phyloP scores from a whole-genome alignment of 2,329 filamentous ascomycete genomes.

The Cryphonectria nitschkei region DNA sequence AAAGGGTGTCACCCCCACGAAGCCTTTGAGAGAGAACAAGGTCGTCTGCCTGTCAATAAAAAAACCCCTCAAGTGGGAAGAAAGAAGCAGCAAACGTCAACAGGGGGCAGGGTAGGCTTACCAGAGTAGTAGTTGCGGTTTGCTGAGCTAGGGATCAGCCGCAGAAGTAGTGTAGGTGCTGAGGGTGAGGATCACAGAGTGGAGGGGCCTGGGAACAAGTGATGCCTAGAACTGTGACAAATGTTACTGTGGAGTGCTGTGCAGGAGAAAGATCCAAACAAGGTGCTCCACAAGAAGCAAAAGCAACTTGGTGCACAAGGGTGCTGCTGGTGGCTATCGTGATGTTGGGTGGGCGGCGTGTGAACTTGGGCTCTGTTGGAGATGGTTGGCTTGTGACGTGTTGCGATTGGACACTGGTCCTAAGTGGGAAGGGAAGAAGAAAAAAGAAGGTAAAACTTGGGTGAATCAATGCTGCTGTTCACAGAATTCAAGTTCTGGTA shows the following conservation, averaged over 20 bases:
- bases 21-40: background rate
- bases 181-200: background rate
- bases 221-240: background rate
- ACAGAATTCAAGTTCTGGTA: background rate
- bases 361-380: conserved; percentile 4
- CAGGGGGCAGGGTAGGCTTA: background rate
- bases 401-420: background rate
- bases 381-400: conserved; percentile 4
- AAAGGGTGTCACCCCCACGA: background rate
- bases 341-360: background rate
- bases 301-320: background rate
- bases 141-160: background rate
- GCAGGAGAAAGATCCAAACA: background rate
- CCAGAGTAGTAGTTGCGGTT: background rate
- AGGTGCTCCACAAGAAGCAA: background rate
- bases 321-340: background rate
- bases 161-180: background rate
- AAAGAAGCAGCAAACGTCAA: background rate
- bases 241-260: no score
- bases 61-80: no score
- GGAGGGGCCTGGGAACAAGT: background rate
- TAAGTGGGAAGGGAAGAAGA: background rate
- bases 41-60: background rate
- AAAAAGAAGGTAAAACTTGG: background rate
- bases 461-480: conserved; percentile 3